Evolutionary conservation across 495 filamentous ascomycete species (phyloP).

Genomic region (Terfezia claveryi): DNA sequence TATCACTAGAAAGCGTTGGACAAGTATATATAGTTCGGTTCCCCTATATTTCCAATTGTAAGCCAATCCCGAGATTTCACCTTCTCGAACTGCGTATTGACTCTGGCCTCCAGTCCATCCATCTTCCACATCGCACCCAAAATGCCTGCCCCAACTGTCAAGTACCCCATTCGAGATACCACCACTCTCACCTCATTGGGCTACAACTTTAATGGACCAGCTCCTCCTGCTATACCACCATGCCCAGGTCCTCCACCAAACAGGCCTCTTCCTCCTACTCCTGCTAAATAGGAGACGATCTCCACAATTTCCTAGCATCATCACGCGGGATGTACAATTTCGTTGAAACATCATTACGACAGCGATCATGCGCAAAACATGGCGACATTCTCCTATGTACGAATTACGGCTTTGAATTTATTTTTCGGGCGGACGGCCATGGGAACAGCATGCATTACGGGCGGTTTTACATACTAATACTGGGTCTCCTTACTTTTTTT

Average conservation of each 20-base stretch:
- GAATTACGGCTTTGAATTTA: not conserved
- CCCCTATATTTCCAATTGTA: no score
- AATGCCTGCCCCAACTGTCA: slow-evolving; percentile 19
- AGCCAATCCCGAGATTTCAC: no score
- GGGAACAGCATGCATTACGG: no score
- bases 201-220: slow-evolving; percentile 21
- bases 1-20: no score
- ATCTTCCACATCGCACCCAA: slow-evolving; percentile 8
- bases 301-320: not conserved
- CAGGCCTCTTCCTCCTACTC: slow-evolving; percentile 19
- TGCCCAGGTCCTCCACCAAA: slow-evolving; percentile 19
- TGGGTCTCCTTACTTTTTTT: no score
- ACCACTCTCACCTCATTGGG: slow-evolving; percentile 18
- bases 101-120: not conserved
- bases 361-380: not conserved
- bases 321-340: not conserved
- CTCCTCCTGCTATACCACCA: slow-evolving; percentile 12
- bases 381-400: not conserved
- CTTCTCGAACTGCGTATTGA: no score
- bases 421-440: no score
- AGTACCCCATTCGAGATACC: slow-evolving; percentile 18
- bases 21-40: no score
- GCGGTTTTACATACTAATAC: no score
- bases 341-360: not conserved
- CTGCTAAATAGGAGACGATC: slow-evolving; percentile 8